These are phyloP conservation scores for Akanthomyces uredinophilus DNA, from an alignment of 2,329 filamentous ascomycete species.

Conservation along the genomic window DNA sequence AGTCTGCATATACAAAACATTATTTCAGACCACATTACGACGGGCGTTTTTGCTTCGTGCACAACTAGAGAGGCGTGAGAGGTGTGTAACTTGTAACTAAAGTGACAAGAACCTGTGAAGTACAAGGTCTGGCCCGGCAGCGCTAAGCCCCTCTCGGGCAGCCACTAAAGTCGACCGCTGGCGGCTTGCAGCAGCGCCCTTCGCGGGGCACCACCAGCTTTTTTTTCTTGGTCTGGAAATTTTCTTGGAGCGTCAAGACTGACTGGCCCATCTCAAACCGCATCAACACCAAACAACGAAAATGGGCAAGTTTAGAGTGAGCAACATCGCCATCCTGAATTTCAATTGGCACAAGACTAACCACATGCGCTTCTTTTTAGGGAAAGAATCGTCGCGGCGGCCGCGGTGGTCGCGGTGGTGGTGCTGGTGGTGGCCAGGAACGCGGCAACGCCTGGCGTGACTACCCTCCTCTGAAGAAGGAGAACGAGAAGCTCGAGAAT, in stretches of 20 bases:
- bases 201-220: constrained; percentile 7
- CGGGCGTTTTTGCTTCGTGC: not conserved
- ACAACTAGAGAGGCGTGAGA: not conserved
- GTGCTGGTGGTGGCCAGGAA: constrained; percentile 23
- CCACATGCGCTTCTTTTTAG: not conserved
- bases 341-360: constrained; percentile 6
- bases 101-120: not conserved
- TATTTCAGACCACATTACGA: not conserved
- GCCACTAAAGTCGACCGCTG: not conserved
- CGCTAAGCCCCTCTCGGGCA: constrained; percentile 1
- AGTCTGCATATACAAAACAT: constrained; percentile 8
- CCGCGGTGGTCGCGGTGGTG: constrained; percentile 32
- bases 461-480: constrained; percentile 54
- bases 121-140: not conserved
- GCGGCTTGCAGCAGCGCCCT: not conserved
- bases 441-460: constrained; percentile 28
- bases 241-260: constrained; percentile 2
- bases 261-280: not conserved
- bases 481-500: constrained; percentile 77
- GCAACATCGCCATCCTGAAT: not conserved
- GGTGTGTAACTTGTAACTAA: not conserved
- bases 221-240: constrained; percentile 9
- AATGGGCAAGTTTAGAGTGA: constrained; percentile 16
- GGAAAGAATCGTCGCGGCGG: constrained; percentile 35
- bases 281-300: not conserved